Evolutionary conservation across 2,329 filamentous ascomycete species (phyloP).

Genomic region (Clarireedia hainanense): DNA sequence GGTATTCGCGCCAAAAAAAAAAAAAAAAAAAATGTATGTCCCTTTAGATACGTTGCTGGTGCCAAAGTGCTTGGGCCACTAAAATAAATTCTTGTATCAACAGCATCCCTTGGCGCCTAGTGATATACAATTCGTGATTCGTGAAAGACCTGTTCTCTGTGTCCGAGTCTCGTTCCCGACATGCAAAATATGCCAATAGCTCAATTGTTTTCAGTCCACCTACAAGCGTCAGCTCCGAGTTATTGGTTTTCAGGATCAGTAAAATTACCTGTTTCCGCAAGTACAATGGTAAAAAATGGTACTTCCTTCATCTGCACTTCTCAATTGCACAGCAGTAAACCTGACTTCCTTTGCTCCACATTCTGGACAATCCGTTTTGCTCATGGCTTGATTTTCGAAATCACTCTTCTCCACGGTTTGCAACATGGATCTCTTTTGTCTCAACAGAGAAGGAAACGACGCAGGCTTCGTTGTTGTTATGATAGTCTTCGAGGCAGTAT

Average conservation of each 20-base stretch:
- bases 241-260: not conserved
- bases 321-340: slow-evolving; percentile 77
- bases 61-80: slow-evolving; percentile 29
- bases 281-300: slow-evolving; percentile 88
- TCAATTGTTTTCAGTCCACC: slow-evolving; percentile 33
- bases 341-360: slow-evolving; percentile 78
- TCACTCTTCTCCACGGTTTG: slow-evolving; percentile 75
- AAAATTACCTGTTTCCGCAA: slow-evolving; percentile 70
- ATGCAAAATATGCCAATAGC: slow-evolving; percentile 3
- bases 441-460: slow-evolving; percentile 83
- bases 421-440: slow-evolving; percentile 78
- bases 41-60: slow-evolving; percentile 16
- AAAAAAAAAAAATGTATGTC: not conserved
- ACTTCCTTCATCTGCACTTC: slow-evolving; percentile 89
- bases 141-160: not conserved
- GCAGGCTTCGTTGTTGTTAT: slow-evolving; percentile 79
- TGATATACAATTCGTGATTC: slow-evolving; percentile 1
- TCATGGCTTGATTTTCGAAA: slow-evolving; percentile 63
- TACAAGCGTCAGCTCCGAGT: slow-evolving; percentile 10
- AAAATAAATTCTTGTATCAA: slow-evolving; percentile 16
- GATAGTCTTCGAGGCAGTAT: slow-evolving; percentile 68
- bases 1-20: no score
- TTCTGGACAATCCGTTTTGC: slow-evolving; percentile 64
- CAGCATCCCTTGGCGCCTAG: not conserved
- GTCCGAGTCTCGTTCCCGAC: not conserved